A percentile compares a stretch with the other conserved stretches of the same genome.
phyloP scores from a whole-genome alignment of 495 filamentous ascomycete genomes.

The Evansstolkia leycettana region DNA sequence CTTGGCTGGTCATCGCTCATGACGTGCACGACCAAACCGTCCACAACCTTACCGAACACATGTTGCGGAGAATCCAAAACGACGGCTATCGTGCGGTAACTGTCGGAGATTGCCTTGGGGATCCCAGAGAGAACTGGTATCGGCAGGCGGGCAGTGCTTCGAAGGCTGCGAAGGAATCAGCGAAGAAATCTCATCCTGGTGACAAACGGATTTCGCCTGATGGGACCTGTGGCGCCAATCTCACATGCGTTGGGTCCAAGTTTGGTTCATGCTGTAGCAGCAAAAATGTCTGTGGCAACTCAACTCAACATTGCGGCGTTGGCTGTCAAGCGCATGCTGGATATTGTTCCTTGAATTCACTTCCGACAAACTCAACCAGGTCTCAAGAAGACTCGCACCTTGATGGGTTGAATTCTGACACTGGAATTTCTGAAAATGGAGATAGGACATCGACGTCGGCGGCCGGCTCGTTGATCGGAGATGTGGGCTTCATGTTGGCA shows the following conservation, averaged over 20 bases:
- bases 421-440: background rate
- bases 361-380: too few relatives aligned
- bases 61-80: conserved; percentile 43
- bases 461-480: background rate
- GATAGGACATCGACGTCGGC: background rate
- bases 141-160: conserved; percentile 22
- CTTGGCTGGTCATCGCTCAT: conserved; percentile 61
- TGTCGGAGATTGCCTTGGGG: conserved; percentile 64
- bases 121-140: conserved; percentile 63
- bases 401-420: background rate
- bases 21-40: conserved; percentile 71
- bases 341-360: conserved; percentile 27
- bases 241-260: conserved; percentile 36
- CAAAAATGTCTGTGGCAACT: conserved; percentile 35
- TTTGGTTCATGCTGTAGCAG: conserved; percentile 31
- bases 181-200: conserved; percentile 24
- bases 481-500: background rate
- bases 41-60: conserved; percentile 63
- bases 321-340: conserved; percentile 39
- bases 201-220: conserved; percentile 31
- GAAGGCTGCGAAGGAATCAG: conserved; percentile 4
- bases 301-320: conserved; percentile 33
- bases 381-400: too few relatives aligned
- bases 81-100: conserved; percentile 58
- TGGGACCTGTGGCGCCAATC: conserved; percentile 37